These are phyloP conservation scores for Scheffersomyces cryptocercus DNA, from an alignment of 1,139 yeast genomes.

Conservation along the genomic window DNA sequence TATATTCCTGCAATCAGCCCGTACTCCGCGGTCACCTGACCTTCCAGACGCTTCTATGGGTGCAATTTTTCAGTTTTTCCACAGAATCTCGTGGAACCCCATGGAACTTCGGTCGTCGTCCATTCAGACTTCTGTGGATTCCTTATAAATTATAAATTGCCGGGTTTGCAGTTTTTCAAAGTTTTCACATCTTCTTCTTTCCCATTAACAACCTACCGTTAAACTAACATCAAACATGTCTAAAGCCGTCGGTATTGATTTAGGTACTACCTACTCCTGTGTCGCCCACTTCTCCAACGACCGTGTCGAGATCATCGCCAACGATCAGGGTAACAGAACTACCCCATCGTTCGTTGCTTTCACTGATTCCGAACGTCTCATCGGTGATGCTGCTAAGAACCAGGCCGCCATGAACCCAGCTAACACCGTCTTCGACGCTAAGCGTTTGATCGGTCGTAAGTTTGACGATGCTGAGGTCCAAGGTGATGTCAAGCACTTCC, in stretches of 20 bases:
- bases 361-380: slow-evolving; percentile 66
- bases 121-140: slow-evolving; percentile 6
- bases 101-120: slow-evolving; percentile 12
- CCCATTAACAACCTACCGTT: slow-evolving; percentile 1
- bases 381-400: slow-evolving; percentile 73
- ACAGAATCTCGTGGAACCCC: slow-evolving; percentile 15
- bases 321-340: slow-evolving; percentile 72
- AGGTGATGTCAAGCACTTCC: slow-evolving; percentile 62
- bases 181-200: slow-evolving; percentile 9
- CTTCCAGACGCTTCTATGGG: slow-evolving; percentile 9
- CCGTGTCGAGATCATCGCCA: slow-evolving; percentile 70
- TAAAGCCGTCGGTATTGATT: slow-evolving; percentile 80
- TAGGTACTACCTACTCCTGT: slow-evolving; percentile 85
- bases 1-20: no score
- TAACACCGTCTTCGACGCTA: slow-evolving; percentile 68
- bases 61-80: slow-evolving; percentile 7
- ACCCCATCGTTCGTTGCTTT: slow-evolving; percentile 71
- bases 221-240: slow-evolving; percentile 37
- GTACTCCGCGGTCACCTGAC: no score
- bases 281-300: slow-evolving; percentile 76
- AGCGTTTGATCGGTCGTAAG: slow-evolving; percentile 69
- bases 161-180: slow-evolving; percentile 4
- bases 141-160: slow-evolving; percentile 8
- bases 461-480: slow-evolving; percentile 59
- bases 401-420: slow-evolving; percentile 71